Base-by-base conservation (phyloP, 2,329 filamentous ascomycete genomes). In the Alternaria sp. region DNA sequence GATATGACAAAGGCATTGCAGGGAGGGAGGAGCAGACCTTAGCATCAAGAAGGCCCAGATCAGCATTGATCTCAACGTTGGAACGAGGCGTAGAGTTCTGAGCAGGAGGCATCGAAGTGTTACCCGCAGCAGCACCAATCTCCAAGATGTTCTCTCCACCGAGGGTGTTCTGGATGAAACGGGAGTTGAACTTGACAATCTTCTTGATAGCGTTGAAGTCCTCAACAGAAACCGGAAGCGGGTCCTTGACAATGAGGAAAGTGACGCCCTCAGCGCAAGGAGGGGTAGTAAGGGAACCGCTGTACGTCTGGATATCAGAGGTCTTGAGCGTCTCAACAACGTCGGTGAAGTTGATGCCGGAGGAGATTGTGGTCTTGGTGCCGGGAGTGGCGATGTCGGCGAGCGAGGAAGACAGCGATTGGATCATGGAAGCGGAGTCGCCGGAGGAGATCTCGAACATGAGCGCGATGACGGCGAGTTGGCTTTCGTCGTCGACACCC, bases 201-300 rank as follows among this genome's bases (percentile, higher is more conserved):
- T 74, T 77, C 76, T 87, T 87, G 60, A 87, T 84, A 46, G 78
- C 79, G 68, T 85, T 82, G 74, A 79, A 89, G 15, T 84, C 86
- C 5, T 75, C 75, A 15, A 86, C 80, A 67, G 82, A 79, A 65
- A 89, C 77, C 37, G 77, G 74, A 4, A 88, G 73, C 41, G 84
- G 82, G 60, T 85, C 69, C 63, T 81, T 79, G 66, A 84, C 84
- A 45, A 88, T 77, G 51, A 87, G 78, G 82, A 87, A 89, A 10
- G 76, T 80, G 21, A 90, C 79, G 25, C 84, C 84, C 75, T 89
- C 87, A 15, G 82, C 81, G 78, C 88, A 90, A 5, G 88, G 88
- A 20, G 88, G 88, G 0, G 87, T 89, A 44, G 88, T 90, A 50
- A 90, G 81, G 18, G 86, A 88, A 20, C 88, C 88, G 12, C 77